These are phyloP conservation scores for Parietichytrium sp. DNA, from an alignment of 108 stramenopile species.

Conservation along the genomic window DNA sequence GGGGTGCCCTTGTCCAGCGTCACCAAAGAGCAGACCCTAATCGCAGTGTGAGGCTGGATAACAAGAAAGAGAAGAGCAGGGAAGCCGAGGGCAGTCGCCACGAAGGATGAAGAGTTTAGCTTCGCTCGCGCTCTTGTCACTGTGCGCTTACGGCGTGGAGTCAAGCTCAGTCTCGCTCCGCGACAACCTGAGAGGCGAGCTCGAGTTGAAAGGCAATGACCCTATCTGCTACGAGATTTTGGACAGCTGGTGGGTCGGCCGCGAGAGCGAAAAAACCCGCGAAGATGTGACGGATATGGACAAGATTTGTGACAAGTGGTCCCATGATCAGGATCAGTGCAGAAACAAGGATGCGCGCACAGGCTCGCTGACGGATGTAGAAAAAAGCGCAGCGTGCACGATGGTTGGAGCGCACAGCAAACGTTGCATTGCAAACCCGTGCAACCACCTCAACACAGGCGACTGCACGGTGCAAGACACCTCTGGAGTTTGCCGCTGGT, in stretches of 20 bases:
- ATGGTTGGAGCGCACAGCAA: background rate
- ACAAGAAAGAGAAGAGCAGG: too few relatives aligned
- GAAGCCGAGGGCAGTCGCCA: too few relatives aligned
- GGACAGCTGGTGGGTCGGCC: background rate
- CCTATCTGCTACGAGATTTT: background rate
- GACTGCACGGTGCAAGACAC: slow-evolving; percentile 21
- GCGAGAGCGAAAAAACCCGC: background rate
- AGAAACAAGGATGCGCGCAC: background rate
- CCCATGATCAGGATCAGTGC: background rate
- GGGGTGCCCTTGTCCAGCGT: too few relatives aligned
- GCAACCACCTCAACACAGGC: slow-evolving; percentile 23
- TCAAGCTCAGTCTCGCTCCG: too few relatives aligned
- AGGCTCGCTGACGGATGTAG: background rate
- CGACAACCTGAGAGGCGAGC: too few relatives aligned
- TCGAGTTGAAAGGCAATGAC: too few relatives aligned
- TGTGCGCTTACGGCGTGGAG: too few relatives aligned
- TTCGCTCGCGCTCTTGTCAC: too few relatives aligned
- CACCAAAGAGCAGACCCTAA: too few relatives aligned
- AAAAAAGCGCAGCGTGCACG: background rate
- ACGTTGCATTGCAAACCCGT: slow-evolving; percentile 10
- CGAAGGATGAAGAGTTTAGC: too few relatives aligned
- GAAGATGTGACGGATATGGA: background rate
- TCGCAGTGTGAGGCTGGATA: too few relatives aligned
- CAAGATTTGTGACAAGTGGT: background rate
- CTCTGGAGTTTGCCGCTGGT: background rate